phyloP scores from a whole-genome alignment of 352 stramenopile species.

The Globisporangium recalcitrans region DNA sequence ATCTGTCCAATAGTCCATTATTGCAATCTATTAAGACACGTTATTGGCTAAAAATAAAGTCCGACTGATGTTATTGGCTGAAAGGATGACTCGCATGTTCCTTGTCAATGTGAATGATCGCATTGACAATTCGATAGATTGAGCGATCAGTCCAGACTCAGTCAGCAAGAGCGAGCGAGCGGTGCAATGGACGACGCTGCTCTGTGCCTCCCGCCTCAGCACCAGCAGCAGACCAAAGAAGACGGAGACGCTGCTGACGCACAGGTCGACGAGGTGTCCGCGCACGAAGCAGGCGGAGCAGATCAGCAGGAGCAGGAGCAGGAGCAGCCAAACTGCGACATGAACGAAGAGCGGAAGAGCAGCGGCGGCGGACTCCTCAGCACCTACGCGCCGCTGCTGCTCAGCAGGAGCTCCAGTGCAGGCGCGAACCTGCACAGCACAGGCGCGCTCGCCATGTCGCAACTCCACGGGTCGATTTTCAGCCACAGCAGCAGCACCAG shows the following conservation, averaged over 20 bases:
- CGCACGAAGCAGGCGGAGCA: not conserved
- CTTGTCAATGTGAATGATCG: too few species aligned
- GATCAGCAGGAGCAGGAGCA: conserved; percentile 5
- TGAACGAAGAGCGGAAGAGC: conserved; percentile 14
- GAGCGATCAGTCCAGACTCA: not conserved
- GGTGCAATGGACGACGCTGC: conserved; percentile 5
- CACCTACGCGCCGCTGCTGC: conserved; percentile 8
- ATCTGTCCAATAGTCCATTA: too few species aligned
- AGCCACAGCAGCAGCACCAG: not conserved
- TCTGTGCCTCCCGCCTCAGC: not conserved
- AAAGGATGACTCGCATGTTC: not conserved
- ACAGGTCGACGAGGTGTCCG: not conserved
- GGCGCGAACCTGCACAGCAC: not conserved
- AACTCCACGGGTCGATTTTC: conserved; percentile 7
- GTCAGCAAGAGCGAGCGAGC: not conserved
- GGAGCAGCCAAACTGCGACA: conserved; percentile 30
- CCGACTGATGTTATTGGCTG: not conserved
- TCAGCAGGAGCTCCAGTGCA: conserved; percentile 12
- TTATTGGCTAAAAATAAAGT: not conserved
- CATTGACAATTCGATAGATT: conserved; percentile 5
- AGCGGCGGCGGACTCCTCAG: not conserved
- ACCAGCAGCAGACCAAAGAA: not conserved
- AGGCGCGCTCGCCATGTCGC: not conserved
- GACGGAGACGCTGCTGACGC: not conserved
- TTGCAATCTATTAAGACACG: not conserved